These are phyloP conservation scores for Inonotus obliquus DNA, from an alignment of 1,284 basidiomycete genomes.

Conservation along the genomic window DNA sequence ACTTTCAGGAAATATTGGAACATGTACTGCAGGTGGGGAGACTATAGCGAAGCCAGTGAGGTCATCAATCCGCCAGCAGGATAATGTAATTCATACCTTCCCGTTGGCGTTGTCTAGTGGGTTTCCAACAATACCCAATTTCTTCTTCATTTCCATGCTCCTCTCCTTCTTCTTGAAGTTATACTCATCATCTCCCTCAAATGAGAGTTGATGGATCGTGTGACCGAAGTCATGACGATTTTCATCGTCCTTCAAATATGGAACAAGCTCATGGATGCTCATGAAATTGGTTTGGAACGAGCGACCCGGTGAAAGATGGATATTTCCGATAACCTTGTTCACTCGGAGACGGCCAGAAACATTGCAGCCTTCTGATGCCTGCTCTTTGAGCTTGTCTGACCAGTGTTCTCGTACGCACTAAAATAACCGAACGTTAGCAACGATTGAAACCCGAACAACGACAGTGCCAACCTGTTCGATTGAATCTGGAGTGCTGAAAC, in stretches of 20 bases:
- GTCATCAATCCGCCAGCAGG: background rate
- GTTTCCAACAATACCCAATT: slow-evolving; percentile 70
- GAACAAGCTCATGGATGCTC: slow-evolving; percentile 90
- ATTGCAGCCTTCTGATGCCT: slow-evolving; percentile 93
- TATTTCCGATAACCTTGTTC: slow-evolving; percentile 95
- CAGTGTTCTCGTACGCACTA: slow-evolving; percentile 94
- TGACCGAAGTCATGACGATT: slow-evolving; percentile 95
- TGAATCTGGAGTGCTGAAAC: slow-evolving; percentile 84
- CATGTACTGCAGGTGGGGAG: slow-evolving; percentile 75
- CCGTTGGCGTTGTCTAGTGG: slow-evolving; percentile 75
- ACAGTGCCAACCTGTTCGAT: slow-evolving; percentile 82
- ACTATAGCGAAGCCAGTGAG: slow-evolving; percentile 35
- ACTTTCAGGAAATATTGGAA: slow-evolving; percentile 99
- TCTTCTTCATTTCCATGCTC: slow-evolving; percentile 67
- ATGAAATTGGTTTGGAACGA: slow-evolving; percentile 88
- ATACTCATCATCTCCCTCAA: slow-evolving; percentile 81
- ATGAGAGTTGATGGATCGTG: slow-evolving; percentile 76
- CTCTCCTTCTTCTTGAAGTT: slow-evolving; percentile 57
- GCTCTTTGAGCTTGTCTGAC: slow-evolving; percentile 90
- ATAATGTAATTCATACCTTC: slow-evolving; percentile 40
- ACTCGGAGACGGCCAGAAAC: slow-evolving; percentile 87
- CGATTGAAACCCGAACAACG: background rate
- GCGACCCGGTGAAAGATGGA: slow-evolving; percentile 84
- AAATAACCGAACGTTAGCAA: slow-evolving; percentile 1
- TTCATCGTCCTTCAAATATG: slow-evolving; percentile 85